Evolutionary conservation across 768 basidiomycete genomes (phyloP).

Genomic region (Boletus bicolor): DNA sequence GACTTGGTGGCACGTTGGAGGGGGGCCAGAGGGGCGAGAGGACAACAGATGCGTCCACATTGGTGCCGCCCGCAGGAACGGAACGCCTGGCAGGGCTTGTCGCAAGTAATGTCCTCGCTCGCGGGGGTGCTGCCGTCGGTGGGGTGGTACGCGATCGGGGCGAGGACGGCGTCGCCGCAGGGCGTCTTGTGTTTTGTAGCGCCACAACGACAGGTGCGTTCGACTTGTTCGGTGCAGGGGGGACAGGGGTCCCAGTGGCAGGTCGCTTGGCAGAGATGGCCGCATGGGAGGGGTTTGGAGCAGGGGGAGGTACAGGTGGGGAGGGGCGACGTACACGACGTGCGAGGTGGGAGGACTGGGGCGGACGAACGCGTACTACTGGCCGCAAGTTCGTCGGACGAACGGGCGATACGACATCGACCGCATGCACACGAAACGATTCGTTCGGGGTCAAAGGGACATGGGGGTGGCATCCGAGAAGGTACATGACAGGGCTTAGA

Average conservation of each 20-base stretch:
- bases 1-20: constrained; percentile 55
- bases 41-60: constrained; percentile 85
- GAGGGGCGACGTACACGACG: constrained; percentile 67
- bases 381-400: constrained; percentile 33
- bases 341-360: constrained; percentile 38
- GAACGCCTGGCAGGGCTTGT: constrained; percentile 71
- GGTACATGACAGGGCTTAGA: constrained; percentile 75
- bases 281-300: constrained; percentile 63
- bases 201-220: constrained; percentile 86
- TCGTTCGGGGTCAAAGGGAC: constrained; percentile 68
- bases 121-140: constrained; percentile 31
- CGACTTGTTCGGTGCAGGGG: constrained; percentile 67
- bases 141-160: constrained; percentile 9
- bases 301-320: constrained; percentile 77
- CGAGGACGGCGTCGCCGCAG: constrained; percentile 41
- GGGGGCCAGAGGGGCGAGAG: constrained; percentile 63
- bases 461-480: constrained; percentile 50
- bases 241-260: constrained; percentile 84
- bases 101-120: constrained; percentile 74
- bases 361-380: neutral
- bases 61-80: constrained; percentile 85
- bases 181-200: constrained; percentile 48
- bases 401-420: constrained; percentile 37
- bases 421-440: constrained; percentile 85
- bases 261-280: constrained; percentile 61